Conservation (phyloP, 2,329 filamentous ascomycete species). For the Sclerotinia sclerotiorum region DNA sequence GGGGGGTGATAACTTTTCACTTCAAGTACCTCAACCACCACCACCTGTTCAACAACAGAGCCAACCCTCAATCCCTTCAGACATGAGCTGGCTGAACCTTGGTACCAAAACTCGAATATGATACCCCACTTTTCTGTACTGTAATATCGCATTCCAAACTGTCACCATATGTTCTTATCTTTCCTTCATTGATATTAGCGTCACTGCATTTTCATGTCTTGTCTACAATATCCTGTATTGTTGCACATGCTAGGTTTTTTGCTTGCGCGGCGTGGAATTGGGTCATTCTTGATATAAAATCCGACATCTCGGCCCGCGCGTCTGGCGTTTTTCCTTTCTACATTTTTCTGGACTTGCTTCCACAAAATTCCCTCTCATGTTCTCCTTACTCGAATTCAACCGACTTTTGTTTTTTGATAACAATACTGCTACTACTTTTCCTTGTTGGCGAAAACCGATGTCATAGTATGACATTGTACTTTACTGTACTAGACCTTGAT, state of each 20-base stretch:
- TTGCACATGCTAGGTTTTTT: conserved; percentile 21
- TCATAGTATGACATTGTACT: conserved; percentile 13
- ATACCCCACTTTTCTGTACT: conserved; percentile 22
- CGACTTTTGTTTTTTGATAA: conserved; percentile 1
- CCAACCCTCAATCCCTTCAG: conserved; percentile 43
- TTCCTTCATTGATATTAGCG: conserved; percentile 20
- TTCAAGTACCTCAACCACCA: conserved; percentile 28
- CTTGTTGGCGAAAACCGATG: conserved; percentile 11
- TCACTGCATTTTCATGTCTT: conserved; percentile 13
- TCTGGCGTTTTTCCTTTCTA: conserved; percentile 4
- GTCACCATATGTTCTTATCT: conserved; percentile 17
- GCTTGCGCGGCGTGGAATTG: conserved; percentile 13
- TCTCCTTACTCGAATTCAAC: conserved; percentile 8
- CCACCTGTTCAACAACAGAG: conserved; percentile 26
- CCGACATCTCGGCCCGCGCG: background rate
- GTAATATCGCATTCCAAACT: conserved; percentile 15
- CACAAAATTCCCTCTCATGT: conserved; percentile 11
- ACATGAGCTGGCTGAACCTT: conserved; percentile 82
- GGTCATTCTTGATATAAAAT: conserved; percentile 1
- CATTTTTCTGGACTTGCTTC: conserved; percentile 1
- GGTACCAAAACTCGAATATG: conserved; percentile 43
- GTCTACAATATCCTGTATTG: conserved; percentile 14
- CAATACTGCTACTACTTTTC: conserved; percentile 9
- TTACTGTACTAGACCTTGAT: conserved; percentile 16
- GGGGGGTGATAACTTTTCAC: conserved; percentile 31